Base-by-base conservation (phyloP, 352 stramenopile genomes). In the Phytopythium vexans region DNA sequence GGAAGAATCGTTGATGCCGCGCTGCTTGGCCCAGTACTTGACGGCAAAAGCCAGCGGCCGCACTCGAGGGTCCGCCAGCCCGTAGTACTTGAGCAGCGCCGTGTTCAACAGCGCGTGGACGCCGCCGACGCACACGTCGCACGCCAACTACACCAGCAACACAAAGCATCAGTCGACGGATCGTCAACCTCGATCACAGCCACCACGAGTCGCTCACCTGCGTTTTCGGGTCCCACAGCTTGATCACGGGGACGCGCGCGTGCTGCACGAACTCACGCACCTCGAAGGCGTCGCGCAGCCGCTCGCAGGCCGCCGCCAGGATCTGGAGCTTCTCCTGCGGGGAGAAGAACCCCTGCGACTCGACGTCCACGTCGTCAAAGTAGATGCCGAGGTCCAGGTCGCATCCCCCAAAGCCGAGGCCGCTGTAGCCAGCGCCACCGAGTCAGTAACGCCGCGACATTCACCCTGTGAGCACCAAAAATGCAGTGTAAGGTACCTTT, bases 1-100 rank as follows among this genome's bases (percentile, higher is more conserved):
- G 16, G 79, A 86, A 35, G 97, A 95, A 56, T 98, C 96, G 65
- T 99, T 99, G 58, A 99, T 98, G 8, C 94, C 83, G 27, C 97
- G 78, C 36, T 83, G 82, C 66, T 99, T 98, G 7, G 96, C 96
- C 97, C 97, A 99, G 41, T 97, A 86, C 70, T 99, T 99, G 58
- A 99, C 84, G 2, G 97, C 91, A 65, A 98, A 98, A 50, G 94
- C 95, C 12, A 99, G 65, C 8, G 96, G 83, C 4, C 93, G 88
- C 9, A 96, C 84, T 10, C 86, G 78, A 6, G 81, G 78, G 54
- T 95, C 86, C 10, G 75, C 62, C n/a, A 74, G 58, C 6, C 68
- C 75, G 52, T 90, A 95, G 43, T 70, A 74, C 47, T 86, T 85
- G 38, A 95, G 69, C 46, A 95, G 58, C 16, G 75, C 78, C 6